phyloP scores from a whole-genome alignment of 768 basidiomycete genomes.

The Boletus pseudopeckii region DNA sequence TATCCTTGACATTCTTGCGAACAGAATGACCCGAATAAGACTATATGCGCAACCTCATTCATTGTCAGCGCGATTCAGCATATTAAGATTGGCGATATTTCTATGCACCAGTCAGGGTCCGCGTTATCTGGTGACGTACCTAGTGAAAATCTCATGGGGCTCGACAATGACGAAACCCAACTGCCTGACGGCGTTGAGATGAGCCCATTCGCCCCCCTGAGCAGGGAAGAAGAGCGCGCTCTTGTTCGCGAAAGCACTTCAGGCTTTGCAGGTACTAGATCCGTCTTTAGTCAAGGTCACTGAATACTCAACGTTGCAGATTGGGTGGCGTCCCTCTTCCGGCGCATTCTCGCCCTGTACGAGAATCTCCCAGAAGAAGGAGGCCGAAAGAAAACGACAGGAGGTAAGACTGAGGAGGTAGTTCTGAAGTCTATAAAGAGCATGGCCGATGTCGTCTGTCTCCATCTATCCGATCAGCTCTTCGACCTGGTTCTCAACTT shows the following conservation, averaged over 20 bases:
- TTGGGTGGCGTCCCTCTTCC: conserved; percentile 77
- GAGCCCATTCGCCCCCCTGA: conserved; percentile 38
- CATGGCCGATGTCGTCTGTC: conserved; percentile 77
- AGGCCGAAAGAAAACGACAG: conserved; percentile 79
- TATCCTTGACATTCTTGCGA: not conserved
- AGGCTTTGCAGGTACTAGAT: conserved; percentile 61
- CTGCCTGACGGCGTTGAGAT: conserved; percentile 50
- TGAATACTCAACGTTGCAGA: conserved; percentile 39
- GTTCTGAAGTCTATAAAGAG: conserved; percentile 77
- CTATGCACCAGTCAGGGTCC: conserved; percentile 55
- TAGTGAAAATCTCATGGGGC: conserved; percentile 51
- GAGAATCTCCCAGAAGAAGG: conserved; percentile 96
- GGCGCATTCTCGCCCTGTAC: conserved; percentile 76
- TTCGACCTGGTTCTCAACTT: conserved; percentile 85
- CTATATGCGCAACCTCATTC: conserved; percentile 75
- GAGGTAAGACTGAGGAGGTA: conserved; percentile 74
- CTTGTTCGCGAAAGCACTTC: conserved; percentile 77
- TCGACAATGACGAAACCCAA: conserved; percentile 43
- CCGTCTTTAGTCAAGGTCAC: not conserved
- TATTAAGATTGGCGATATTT: conserved; percentile 75
- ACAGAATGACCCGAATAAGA: conserved; percentile 80
- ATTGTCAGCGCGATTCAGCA: conserved; percentile 70
- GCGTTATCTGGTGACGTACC: conserved; percentile 53
- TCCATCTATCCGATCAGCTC: conserved; percentile 59
- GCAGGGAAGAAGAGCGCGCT: conserved; percentile 64